Evolutionary conservation across 768 basidiomycete species (phyloP).

Genomic region (Leucocoprinus leucothites): DNA sequence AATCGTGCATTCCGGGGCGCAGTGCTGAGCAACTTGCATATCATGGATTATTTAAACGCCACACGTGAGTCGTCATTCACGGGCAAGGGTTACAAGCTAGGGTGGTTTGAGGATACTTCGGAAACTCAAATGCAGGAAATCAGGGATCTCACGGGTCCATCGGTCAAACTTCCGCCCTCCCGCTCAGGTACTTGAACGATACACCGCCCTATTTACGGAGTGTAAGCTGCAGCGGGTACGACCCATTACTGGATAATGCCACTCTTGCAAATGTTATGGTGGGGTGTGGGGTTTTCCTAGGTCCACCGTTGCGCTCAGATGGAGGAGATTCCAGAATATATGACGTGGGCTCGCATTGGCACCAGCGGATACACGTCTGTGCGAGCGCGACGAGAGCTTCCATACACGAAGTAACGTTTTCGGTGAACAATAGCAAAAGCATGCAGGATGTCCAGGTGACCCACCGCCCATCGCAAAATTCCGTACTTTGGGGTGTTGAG

Average conservation of each 20-base stretch:
- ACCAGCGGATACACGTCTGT: conserved; percentile 12
- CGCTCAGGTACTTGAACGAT: not conserved
- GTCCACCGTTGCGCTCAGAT: not conserved
- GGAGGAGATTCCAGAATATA: conserved; percentile 12
- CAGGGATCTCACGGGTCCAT: too few relatives aligned
- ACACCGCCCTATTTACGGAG: not conserved
- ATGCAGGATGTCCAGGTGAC: not conserved
- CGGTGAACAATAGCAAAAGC: not conserved
- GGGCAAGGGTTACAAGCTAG: not conserved
- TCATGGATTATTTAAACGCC: not conserved
- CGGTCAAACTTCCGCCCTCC: not conserved
- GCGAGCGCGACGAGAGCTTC: conserved; percentile 4
- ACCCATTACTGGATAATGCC: not conserved
- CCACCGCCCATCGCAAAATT: not conserved
- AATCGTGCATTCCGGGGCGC: not conserved
- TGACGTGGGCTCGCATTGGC: conserved; percentile 10
- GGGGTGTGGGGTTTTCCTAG: not conserved
- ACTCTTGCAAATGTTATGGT: not conserved
- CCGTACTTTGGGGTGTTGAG: not conserved
- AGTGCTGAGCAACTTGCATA: not conserved
- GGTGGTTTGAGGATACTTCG: too few relatives aligned
- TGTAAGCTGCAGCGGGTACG: not conserved
- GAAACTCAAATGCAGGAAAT: too few relatives aligned
- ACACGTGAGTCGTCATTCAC: not conserved
- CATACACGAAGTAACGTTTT: not conserved